Evolutionary conservation across 2,329 filamentous ascomycete species (phyloP).

Genomic region (Leptodontidium sp.): DNA sequence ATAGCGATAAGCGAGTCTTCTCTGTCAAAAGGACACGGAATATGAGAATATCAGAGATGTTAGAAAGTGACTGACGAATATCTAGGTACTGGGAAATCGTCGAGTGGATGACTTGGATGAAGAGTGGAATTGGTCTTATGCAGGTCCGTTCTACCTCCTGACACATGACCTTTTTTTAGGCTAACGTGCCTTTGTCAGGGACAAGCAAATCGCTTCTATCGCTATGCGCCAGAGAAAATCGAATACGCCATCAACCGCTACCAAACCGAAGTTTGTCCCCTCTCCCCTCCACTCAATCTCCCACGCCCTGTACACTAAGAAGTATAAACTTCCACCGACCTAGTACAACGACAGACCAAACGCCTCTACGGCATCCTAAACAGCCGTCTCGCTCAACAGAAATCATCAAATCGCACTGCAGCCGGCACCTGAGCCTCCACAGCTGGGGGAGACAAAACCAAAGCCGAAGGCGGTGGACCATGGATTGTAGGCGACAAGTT

Average conservation of each 20-base stretch:
- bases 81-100: slow-evolving; percentile 78
- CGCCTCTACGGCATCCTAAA: slow-evolving; percentile 57
- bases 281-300: not conserved
- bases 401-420: slow-evolving; percentile 25
- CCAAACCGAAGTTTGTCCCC: slow-evolving; percentile 70
- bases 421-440: slow-evolving; percentile 31
- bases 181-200: slow-evolving; percentile 50
- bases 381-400: slow-evolving; percentile 47
- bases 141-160: slow-evolving; percentile 44
- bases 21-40: no score
- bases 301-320: not conserved
- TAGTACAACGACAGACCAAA: slow-evolving; percentile 38
- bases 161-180: not conserved
- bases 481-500: slow-evolving; percentile 70
- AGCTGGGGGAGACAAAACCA: slow-evolving; percentile 26
- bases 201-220: slow-evolving; percentile 76
- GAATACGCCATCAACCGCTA: slow-evolving; percentile 83
- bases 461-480: slow-evolving; percentile 42
- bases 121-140: slow-evolving; percentile 82
- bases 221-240: slow-evolving; percentile 82
- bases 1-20: slow-evolving; percentile 50
- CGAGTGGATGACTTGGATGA: slow-evolving; percentile 69
- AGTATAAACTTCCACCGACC: not conserved
- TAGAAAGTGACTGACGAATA: not conserved
- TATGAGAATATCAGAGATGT: not conserved